Conservation (phyloP, 129 eudicot genomes). For the Lonicera japonica region DNA sequence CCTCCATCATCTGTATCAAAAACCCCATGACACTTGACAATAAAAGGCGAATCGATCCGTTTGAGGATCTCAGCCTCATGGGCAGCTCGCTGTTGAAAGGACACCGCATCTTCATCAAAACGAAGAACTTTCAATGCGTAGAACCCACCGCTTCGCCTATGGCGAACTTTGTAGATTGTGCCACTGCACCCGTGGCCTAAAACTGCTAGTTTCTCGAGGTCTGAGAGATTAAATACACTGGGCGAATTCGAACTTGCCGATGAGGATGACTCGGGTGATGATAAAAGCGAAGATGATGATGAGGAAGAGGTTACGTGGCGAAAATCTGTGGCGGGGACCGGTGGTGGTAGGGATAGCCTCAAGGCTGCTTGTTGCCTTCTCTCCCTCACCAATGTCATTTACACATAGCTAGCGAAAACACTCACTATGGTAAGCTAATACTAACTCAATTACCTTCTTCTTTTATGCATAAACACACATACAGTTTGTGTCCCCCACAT, state of each 20-base stretch:
- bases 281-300: slow-evolving; percentile 6
- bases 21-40: slow-evolving; percentile 31
- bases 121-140: slow-evolving; percentile 29
- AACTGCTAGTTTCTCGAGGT: slow-evolving; percentile 32
- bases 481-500: not conserved
- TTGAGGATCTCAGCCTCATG: slow-evolving; percentile 29
- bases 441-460: not conserved
- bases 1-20: slow-evolving; percentile 17
- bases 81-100: slow-evolving; percentile 17
- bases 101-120: not conserved
- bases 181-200: slow-evolving; percentile 36
- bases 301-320: not conserved
- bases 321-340: not conserved
- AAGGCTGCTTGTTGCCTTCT: slow-evolving; percentile 28
- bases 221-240: slow-evolving; percentile 4
- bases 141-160: slow-evolving; percentile 8
- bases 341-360: slow-evolving; percentile 18
- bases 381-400: slow-evolving; percentile 30
- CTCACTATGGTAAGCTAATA: not conserved
- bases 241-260: slow-evolving; percentile 21
- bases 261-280: slow-evolving; percentile 16
- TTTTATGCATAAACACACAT: not conserved
- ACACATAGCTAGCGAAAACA: not conserved
- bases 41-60: slow-evolving; percentile 23
- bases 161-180: slow-evolving; percentile 36